These are phyloP conservation scores for Fusarium sulawesiense DNA, from an alignment of 2,329 filamentous ascomycete species.

Conservation along the genomic window DNA sequence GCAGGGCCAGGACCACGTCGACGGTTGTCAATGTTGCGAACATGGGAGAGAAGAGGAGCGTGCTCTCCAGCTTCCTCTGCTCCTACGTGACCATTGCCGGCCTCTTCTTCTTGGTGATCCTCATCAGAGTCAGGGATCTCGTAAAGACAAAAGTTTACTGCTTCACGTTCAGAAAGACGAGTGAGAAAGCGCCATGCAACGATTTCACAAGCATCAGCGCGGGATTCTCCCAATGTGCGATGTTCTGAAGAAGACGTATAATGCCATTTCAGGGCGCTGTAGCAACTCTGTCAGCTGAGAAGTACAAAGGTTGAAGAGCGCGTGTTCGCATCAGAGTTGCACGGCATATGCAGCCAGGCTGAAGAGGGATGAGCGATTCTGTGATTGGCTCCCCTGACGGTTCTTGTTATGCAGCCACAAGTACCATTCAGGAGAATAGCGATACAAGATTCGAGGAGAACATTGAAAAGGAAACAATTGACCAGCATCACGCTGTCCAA, in stretches of 20 bases:
- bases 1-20: slow-evolving; percentile 40
- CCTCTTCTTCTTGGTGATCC: slow-evolving; percentile 37
- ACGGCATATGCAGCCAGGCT: slow-evolving; percentile 13
- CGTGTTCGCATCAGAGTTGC: slow-evolving; percentile 3
- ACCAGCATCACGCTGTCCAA: neutral
- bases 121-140: slow-evolving; percentile 68
- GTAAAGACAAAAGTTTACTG: slow-evolving; percentile 78
- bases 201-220: slow-evolving; percentile 81
- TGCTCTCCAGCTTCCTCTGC: slow-evolving; percentile 61
- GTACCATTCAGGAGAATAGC: neutral
- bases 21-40: slow-evolving; percentile 44
- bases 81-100: slow-evolving; percentile 18
- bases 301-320: neutral
- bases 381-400: slow-evolving; percentile 30
- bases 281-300: slow-evolving; percentile 20
- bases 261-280: slow-evolving; percentile 79
- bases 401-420: slow-evolving; percentile 25
- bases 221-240: slow-evolving; percentile 73
- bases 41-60: slow-evolving; percentile 59
- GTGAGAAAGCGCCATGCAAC: slow-evolving; percentile 83
- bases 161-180: slow-evolving; percentile 76
- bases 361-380: slow-evolving; percentile 2
- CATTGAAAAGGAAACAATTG: neutral
- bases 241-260: slow-evolving; percentile 73
- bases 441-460: neutral